Conservation (phyloP, 805 yeast species). For the Spathaspora hagerdaliae region DNA sequence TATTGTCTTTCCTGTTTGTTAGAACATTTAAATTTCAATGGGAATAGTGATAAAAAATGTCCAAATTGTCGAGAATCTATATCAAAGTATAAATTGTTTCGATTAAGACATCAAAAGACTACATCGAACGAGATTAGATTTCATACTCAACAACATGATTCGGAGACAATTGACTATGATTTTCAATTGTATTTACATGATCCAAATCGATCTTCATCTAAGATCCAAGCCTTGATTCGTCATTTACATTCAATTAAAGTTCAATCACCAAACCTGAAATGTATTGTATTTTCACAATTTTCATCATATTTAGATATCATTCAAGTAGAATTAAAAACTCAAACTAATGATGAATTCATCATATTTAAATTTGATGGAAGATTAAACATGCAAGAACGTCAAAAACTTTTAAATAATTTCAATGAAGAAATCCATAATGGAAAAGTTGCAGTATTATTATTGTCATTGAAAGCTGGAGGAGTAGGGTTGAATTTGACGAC, state of each 20-base stretch:
- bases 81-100: constrained; percentile 45
- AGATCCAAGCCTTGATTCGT: constrained; percentile 61
- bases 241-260: constrained; percentile 54
- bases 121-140: constrained; percentile 23
- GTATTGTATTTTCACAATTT: constrained; percentile 89
- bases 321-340: constrained; percentile 49
- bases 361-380: constrained; percentile 82
- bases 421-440: constrained; percentile 22
- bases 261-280: constrained; percentile 61
- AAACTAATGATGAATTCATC: constrained; percentile 41
- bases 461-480: constrained; percentile 90
- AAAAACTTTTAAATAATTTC: constrained; percentile 57
- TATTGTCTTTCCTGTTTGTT: constrained; percentile 71
- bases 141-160: constrained; percentile 16
- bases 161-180: constrained; percentile 10
- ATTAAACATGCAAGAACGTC: constrained; percentile 61
- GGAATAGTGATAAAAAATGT: constrained; percentile 48
- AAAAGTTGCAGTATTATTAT: constrained; percentile 48
- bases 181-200: constrained; percentile 40
- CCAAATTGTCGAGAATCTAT: constrained; percentile 71
- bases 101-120: constrained; percentile 28
- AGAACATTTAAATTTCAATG: constrained; percentile 66
- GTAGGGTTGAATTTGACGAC: constrained; percentile 86
- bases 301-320: constrained; percentile 77
- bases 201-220: constrained; percentile 61